Evolutionary conservation across 2,329 filamentous ascomycete species (phyloP).

Genomic region (Davidsoniella neocaledoniae): DNA sequence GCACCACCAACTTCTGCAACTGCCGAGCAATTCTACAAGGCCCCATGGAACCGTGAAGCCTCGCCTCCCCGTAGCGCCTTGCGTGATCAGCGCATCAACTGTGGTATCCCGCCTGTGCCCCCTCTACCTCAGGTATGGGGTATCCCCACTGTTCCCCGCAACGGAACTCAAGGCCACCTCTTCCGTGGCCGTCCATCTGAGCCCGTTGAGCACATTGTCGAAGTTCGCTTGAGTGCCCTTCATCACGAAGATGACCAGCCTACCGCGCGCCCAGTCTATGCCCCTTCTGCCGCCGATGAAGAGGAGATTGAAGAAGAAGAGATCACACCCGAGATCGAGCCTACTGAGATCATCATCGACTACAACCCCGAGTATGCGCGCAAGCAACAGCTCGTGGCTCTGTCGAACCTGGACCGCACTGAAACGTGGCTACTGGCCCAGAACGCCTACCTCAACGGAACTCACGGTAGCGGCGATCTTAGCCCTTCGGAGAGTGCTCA

Average conservation of each 20-base stretch:
- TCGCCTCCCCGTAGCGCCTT: constrained; percentile 21
- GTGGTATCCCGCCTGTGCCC: constrained; percentile 7
- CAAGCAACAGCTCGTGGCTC: constrained; percentile 53
- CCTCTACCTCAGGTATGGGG: constrained; percentile 10
- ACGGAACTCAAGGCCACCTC: neutral
- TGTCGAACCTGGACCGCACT: constrained; percentile 68
- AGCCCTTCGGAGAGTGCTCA: constrained; percentile 5
- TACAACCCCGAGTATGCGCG: constrained; percentile 61
- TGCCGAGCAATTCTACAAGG: constrained; percentile 81
- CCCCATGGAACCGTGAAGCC: constrained; percentile 48
- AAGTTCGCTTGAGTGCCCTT: constrained; percentile 14
- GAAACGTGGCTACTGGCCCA: constrained; percentile 76
- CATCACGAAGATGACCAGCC: constrained; percentile 14
- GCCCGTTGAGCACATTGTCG: constrained; percentile 13
- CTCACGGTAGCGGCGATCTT: constrained; percentile 32
- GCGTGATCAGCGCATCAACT: constrained; percentile 13
- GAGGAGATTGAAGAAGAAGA: constrained; percentile 16
- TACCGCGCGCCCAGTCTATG: constrained; percentile 16
- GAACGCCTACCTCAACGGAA: constrained; percentile 53
- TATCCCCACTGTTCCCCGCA: constrained; percentile 1
- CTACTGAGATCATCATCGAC: constrained; percentile 46
- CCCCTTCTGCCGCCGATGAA: constrained; percentile 16
- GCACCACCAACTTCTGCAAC: constrained; percentile 66
- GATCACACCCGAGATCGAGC: constrained; percentile 26
- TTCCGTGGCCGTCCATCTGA: neutral